phyloP scores from a whole-genome alignment of 257 asterid species.

The Buddleja alternifolia region DNA sequence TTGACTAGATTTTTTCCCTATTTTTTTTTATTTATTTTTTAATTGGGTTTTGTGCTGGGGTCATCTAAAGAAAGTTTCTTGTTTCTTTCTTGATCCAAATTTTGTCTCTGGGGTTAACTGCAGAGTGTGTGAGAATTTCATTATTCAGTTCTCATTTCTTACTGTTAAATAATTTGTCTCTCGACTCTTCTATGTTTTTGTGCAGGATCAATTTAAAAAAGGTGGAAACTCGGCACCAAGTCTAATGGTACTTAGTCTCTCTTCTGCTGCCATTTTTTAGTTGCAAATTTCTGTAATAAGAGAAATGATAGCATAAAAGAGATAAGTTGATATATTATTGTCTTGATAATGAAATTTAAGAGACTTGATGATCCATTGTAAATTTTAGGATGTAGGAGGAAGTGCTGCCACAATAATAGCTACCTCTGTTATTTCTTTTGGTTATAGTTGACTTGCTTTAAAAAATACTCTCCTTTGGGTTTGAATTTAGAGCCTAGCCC shows the following conservation, averaged over 20 bases:
- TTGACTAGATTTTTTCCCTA: not conserved
- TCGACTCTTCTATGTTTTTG: conserved; percentile 5
- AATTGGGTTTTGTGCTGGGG: not conserved
- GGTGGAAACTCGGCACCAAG: conserved; percentile 45
- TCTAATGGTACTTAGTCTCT: conserved; percentile 49
- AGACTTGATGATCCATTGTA: no score
- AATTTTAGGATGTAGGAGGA: not conserved
- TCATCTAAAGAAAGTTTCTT: not conserved
- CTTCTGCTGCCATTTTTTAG: not conserved
- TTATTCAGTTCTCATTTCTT: not conserved
- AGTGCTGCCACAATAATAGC: not conserved
- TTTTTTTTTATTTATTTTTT: not conserved
- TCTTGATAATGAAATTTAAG: no score
- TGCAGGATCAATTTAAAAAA: conserved; percentile 59
- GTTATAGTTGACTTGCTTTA: no score
- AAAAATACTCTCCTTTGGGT: no score
- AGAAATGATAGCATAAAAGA: no score
- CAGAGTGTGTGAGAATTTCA: not conserved
- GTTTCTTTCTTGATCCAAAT: conserved; percentile 4
- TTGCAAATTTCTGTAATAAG: no score
- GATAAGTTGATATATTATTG: no score
- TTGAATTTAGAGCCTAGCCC: no score
- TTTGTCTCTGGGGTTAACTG: not conserved
- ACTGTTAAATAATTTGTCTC: not conserved
- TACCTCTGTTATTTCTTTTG: no score